Conservation (phyloP, 139 green algal species). For the Ulvella scutata region DNA sequence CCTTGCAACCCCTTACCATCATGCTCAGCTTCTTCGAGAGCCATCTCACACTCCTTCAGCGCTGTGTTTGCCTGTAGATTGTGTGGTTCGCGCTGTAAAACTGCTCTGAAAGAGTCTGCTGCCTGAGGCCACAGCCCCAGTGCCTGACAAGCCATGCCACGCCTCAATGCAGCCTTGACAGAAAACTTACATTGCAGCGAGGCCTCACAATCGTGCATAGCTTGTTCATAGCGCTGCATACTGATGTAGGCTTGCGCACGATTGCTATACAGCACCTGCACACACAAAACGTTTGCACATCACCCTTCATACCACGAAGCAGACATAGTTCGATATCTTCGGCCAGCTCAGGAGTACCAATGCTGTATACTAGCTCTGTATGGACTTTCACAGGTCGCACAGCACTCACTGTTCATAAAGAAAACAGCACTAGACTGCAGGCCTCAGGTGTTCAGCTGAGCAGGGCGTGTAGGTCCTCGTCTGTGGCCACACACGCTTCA, state of each 20-base stretch:
- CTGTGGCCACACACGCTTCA: too few relatives aligned
- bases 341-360: too few relatives aligned
- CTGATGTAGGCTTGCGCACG: neutral
- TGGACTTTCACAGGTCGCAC: too few relatives aligned
- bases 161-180: neutral
- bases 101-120: neutral
- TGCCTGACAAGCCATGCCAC: neutral
- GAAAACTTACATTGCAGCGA: neutral
- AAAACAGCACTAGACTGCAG: too few relatives aligned
- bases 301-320: too few relatives aligned
- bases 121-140: neutral
- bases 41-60: neutral
- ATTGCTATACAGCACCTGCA: constrained; percentile 1
- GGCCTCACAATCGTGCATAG: neutral
- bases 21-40: too few relatives aligned
- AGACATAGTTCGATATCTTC: too few relatives aligned
- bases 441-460: too few relatives aligned
- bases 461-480: too few relatives aligned
- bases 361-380: too few relatives aligned
- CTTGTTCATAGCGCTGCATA: neutral
- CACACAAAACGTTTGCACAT: neutral
- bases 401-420: too few relatives aligned
- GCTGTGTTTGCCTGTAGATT: neutral
- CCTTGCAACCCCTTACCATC: too few relatives aligned
- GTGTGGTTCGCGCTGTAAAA: neutral